Base-by-base conservation (phyloP, 2,329 filamentous ascomycete genomes). In the Alternaria conjuncta region DNA sequence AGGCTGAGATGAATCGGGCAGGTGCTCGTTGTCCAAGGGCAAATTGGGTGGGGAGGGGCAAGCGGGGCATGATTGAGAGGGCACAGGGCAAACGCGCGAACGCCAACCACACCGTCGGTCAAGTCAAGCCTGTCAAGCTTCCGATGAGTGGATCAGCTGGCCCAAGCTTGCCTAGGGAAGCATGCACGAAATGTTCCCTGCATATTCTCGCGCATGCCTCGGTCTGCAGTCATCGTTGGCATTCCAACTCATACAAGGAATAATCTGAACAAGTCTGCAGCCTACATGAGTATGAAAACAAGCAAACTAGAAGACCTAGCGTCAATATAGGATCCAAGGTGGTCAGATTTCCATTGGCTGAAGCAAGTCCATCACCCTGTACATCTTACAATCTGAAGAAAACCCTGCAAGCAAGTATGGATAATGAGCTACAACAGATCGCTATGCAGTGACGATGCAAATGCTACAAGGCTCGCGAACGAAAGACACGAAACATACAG, bases 1-100 rank as follows among this genome's bases (percentile, higher is more conserved):
- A 68, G 63, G 63, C 63, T 49, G 68, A 61, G 57, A 71, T 68
- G 43, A 72, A 76, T 71, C 66, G 75, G 76, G 75, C 70, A 78
- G 76, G 74, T 72, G 65, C 57, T 57, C 63, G 71, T 57, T 61
- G 71, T 7, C 15, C 26, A 32, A 36, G 49, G 49, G 60, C 60
- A 59, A 62, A 59, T 32, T 57, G 60, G 46, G 57, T 46, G 59
- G 56, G 65, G 70, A 70, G 69, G 69, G 67, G 67, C 65, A 68
- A 68, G 68, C 67, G 68, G 68, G 68, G 68, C 68, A 69, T 65
- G 21, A 57, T 63, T 41, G 60, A 43, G 28, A 51, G 43, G 47
- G 53, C 43, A 53, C 56, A 46, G 41, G 28, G 45, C 45, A 62
- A 28, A 26, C 28, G 57, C 46, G 44, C 46, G 12, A 51, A 20